These are phyloP conservation scores for Albizia julibrissin DNA, from an alignment of 306 rosid species.

Conservation along the genomic window DNA sequence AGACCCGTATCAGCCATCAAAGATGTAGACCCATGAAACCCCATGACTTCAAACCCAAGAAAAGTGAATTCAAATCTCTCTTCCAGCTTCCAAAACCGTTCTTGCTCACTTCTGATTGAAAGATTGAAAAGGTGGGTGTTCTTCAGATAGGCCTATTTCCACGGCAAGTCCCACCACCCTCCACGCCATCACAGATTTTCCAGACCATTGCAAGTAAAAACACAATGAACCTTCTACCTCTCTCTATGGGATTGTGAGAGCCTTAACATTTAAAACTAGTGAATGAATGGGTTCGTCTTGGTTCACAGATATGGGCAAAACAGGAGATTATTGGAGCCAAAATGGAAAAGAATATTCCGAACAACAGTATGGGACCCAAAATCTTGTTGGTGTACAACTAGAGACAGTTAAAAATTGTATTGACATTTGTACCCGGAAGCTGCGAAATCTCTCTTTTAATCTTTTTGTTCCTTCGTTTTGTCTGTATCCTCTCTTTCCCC, in stretches of 20 bases:
- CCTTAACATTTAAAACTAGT: background rate
- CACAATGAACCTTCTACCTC: conserved; percentile 2
- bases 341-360: conserved; percentile 58
- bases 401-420: background rate
- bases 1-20: conserved; percentile 29
- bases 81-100: conserved; percentile 24
- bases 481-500: background rate
- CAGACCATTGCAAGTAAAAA: conserved; percentile 48
- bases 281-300: conserved; percentile 33
- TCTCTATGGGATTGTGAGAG: background rate
- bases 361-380: conserved; percentile 47
- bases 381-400: conserved; percentile 11
- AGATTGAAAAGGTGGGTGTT: conserved; percentile 29
- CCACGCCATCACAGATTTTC: conserved; percentile 41
- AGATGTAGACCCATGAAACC: conserved; percentile 27
- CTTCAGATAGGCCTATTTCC: conserved; percentile 60
- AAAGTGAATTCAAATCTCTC: conserved; percentile 34
- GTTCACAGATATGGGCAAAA: background rate
- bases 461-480: conserved; percentile 30
- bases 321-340: conserved; percentile 27
- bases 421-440: conserved; percentile 38
- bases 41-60: conserved; percentile 38
- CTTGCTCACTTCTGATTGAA: background rate
- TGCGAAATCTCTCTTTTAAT: background rate
- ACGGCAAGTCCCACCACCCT: conserved; percentile 41